phyloP scores from a whole-genome alignment of 164 flowering plant species.

The Stephania cephalantha region DNA sequence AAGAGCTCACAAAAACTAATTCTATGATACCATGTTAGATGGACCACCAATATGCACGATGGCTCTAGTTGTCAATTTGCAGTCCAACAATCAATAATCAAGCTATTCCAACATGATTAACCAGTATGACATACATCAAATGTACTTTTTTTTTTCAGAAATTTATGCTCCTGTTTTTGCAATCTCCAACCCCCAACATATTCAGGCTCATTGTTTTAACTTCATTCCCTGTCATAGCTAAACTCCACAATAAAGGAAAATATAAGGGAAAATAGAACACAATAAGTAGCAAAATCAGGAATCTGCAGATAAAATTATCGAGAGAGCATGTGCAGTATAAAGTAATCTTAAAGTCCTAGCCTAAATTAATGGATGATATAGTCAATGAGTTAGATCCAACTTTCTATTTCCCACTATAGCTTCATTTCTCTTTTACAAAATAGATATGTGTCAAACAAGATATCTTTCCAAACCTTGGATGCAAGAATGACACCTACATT shows the following conservation, averaged over 20 bases:
- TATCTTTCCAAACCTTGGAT: not conserved
- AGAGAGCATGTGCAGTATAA: not conserved
- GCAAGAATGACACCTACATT: not conserved
- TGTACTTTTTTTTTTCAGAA: no score
- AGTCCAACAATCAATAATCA: no score
- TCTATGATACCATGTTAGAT: no score
- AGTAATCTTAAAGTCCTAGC: not conserved
- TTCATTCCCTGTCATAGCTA: no score
- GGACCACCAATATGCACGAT: no score
- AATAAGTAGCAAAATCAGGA: not conserved
- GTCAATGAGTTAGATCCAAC: not conserved
- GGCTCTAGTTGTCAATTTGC: no score
- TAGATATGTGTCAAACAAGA: not conserved
- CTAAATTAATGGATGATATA: not conserved
- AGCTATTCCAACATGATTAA: no score
- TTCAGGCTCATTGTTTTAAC: no score
- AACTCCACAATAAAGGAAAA: not conserved
- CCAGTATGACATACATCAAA: no score
- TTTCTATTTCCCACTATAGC: not conserved
- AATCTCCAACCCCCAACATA: no score
- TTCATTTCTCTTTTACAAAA: not conserved
- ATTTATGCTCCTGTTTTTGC: no score
- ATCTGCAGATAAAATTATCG: not conserved
- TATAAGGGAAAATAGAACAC: not conserved
- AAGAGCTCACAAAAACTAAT: no score